Base-by-base conservation (phyloP, 2,329 filamentous ascomycete genomes). In the Gnomoniopsis smithogilvyi region DNA sequence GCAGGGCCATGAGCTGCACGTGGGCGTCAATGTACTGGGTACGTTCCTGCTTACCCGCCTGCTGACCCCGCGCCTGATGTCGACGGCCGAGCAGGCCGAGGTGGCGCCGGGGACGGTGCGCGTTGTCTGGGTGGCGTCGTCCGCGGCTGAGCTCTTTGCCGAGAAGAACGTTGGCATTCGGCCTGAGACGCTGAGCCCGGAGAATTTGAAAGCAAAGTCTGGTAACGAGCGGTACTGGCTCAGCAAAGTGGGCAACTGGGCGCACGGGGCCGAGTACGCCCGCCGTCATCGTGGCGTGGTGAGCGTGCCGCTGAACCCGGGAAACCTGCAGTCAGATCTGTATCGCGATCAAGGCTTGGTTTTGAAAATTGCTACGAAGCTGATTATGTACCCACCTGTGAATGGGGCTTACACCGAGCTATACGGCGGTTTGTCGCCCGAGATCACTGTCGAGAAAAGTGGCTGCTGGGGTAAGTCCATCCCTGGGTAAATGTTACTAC, bases 401-500 rank as follows among this genome's bases (percentile, higher is more conserved):
- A 15, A 58, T 38, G 72, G 71, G 6, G 71, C 70, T 6, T 73
- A 72, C 57, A 73, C 72, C 1, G 68, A 72, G 62, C 56, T 74
- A 3, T 74, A 64, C 51, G 67, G 68, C 30, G 71, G 68, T 3
- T 64, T 71, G 52, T 68, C 69, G 0, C 65, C 67, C 1, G 68
- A 72, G 3, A 58, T 72, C 11, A 69, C 64, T 7, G 22, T 63
- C 6, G 64, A 67, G 12, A 56, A 43, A 19, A 19, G n/a, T 19
- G 34, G 48, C 6, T 47, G 46, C 14, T 59, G 56, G 56, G 24
- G 56, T 54, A 41, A 50, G 56, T 30, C 26, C n/a, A n/a, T 30
- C 8, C 26, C 26, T 8, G 26, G 8, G 26, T 4, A 30, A 4
- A 30, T 30, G 8, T 30, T 8, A 30, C 4, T 30, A 30, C 4